A percentile compares a stretch with the other conserved stretches of the same genome.
phyloP scores from a whole-genome alignment of 306 rosid species.

The Trichosanthes cucumerina region DNA sequence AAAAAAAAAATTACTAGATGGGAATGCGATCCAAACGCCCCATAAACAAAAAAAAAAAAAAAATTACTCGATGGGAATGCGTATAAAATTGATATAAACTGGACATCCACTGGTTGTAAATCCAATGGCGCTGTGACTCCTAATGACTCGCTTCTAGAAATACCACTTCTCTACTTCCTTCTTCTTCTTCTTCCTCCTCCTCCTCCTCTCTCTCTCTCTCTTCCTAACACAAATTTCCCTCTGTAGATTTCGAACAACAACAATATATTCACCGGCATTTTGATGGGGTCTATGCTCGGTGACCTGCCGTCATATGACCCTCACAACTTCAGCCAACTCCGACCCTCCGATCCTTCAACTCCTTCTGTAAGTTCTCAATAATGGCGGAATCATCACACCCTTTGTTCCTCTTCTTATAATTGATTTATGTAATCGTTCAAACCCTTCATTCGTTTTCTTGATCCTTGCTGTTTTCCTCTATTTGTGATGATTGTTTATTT shows the following conservation, averaged over 20 bases:
- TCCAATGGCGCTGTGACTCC: conserved; percentile 1
- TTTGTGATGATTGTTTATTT: background rate
- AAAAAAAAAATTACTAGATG: too few species aligned
- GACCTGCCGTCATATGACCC: conserved; percentile 88
- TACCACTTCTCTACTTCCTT: conserved; percentile 9
- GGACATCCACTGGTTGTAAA: background rate
- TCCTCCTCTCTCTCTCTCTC: conserved; percentile 10
- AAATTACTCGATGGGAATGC: background rate
- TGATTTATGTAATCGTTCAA: conserved; percentile 3
- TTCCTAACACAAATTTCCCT: background rate
- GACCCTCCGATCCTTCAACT: conserved; percentile 74
- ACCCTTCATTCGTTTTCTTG: background rate
- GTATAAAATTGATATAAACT: background rate
- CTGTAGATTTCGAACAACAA: background rate
- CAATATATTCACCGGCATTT: background rate
- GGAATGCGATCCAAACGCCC: too few species aligned
- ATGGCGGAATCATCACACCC: background rate
- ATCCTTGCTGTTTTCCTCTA: background rate
- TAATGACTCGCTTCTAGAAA: background rate
- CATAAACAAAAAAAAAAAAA: too few species aligned
- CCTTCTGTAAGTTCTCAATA: conserved; percentile 60
- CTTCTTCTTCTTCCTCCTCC: background rate
- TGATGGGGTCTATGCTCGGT: conserved; percentile 74
- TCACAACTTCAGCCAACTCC: conserved; percentile 89
- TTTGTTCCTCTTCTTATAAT: conserved; percentile 8